Evolutionary conservation across 495 filamentous ascomycete species (phyloP).

Genomic region (Xeromyces bisporus): DNA sequence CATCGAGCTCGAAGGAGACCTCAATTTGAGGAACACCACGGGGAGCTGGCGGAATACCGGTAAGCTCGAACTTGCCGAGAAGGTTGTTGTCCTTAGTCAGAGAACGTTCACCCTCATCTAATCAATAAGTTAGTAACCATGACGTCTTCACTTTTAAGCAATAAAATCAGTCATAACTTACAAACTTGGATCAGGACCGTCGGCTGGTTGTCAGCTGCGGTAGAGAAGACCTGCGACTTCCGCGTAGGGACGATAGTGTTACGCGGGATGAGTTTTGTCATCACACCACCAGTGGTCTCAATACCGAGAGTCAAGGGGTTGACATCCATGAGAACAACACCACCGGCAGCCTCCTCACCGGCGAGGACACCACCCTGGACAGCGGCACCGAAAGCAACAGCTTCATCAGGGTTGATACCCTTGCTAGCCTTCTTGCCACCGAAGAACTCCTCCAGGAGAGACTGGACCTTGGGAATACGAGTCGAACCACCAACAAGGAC

Average conservation of each 20-base stretch:
- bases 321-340: constrained; percentile 90
- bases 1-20: constrained; percentile 92
- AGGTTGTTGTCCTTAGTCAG: constrained; percentile 96
- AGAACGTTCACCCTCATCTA: constrained; percentile 75
- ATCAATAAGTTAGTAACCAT: constrained; percentile 6
- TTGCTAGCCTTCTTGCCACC: constrained; percentile 88
- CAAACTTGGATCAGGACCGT: constrained; percentile 94
- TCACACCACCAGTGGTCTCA: constrained; percentile 94
- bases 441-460: constrained; percentile 93
- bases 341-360: constrained; percentile 61
- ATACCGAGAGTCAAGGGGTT: constrained; percentile 97
- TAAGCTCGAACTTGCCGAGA: constrained; percentile 95
- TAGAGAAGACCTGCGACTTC: constrained; percentile 97
- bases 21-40: constrained; percentile 96
- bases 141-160: neutral
- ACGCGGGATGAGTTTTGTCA: constrained; percentile 93
- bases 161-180: constrained; percentile 9
- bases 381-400: constrained; percentile 91
- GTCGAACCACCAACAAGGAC: constrained; percentile 85
- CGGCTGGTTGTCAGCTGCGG: constrained; percentile 94
- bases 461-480: constrained; percentile 93
- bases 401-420: constrained; percentile 97
- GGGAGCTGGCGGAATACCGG: constrained; percentile 82
- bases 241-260: constrained; percentile 91
- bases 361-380: constrained; percentile 94